Conservation (phyloP, 495 filamentous ascomycete species). For the Neurospora sp. region DNA sequence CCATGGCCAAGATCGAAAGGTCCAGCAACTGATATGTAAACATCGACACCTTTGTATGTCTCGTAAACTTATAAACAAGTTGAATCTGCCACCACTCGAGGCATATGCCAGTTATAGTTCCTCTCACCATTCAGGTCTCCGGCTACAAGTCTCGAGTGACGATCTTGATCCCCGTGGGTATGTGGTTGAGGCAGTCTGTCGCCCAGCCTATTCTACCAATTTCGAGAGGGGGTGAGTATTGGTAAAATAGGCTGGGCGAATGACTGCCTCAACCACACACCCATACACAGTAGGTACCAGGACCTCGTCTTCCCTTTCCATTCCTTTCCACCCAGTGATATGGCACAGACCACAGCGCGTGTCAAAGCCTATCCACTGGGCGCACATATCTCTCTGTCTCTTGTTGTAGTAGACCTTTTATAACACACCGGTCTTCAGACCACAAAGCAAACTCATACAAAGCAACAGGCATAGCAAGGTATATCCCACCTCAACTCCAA, state of each 20-base stretch:
- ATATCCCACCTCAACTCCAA: not conserved
- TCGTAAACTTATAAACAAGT: not conserved
- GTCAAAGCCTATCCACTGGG: no score
- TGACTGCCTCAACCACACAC: not conserved
- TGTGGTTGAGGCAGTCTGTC: not conserved
- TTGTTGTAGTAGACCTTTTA: not conserved
- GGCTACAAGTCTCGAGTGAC: not conserved
- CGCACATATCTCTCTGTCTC: not conserved
- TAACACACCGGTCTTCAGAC: not conserved
- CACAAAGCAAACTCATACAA: not conserved
- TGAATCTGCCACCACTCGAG: not conserved
- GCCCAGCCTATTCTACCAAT: not conserved
- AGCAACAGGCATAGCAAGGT: not conserved
- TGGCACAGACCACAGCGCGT: no score
- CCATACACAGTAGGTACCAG: no score
- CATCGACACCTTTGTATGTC: not conserved
- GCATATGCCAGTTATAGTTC: not conserved
- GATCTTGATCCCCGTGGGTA: not conserved
- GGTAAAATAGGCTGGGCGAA: not conserved
- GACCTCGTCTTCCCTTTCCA: no score
- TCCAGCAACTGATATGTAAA: not conserved
- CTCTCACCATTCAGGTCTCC: not conserved
- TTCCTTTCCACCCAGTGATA: no score
- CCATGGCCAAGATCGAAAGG: not conserved
- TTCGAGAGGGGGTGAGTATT: not conserved